Evolutionary conservation across 768 basidiomycete genomes (phyloP).

Genomic region (Solioccasus polychromus): DNA sequence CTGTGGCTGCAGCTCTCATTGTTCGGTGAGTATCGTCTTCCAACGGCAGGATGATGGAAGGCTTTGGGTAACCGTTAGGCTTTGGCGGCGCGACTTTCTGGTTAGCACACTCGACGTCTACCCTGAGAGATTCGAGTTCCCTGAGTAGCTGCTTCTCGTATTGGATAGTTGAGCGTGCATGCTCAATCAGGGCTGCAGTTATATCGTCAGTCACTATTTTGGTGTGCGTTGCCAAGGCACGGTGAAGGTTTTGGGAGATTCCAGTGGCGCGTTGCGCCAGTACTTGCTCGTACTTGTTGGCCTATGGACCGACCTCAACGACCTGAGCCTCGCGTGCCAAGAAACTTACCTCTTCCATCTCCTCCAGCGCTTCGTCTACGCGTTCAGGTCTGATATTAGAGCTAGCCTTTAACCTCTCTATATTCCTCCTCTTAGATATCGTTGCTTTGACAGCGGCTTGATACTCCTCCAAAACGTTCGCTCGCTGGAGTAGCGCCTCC

Average conservation of each 20-base stretch:
- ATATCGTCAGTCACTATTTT: slow-evolving; percentile 89
- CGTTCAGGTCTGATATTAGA: slow-evolving; percentile 81
- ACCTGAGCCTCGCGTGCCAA: not conserved
- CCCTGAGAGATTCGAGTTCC: slow-evolving; percentile 81
- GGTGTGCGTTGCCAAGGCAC: slow-evolving; percentile 80
- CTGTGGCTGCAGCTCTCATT: slow-evolving; percentile 15
- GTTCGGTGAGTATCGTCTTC: slow-evolving; percentile 53
- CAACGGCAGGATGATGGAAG: slow-evolving; percentile 56
- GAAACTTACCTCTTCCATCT: slow-evolving; percentile 77
- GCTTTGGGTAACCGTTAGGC: slow-evolving; percentile 54
- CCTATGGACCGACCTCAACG: slow-evolving; percentile 45
- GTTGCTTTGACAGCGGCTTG: slow-evolving; percentile 90
- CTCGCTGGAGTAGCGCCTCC: slow-evolving; percentile 87
- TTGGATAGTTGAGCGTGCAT: slow-evolving; percentile 87
- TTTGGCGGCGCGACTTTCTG: slow-evolving; percentile 51
- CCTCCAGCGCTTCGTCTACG: slow-evolving; percentile 89
- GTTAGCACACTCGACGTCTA: slow-evolving; percentile 68
- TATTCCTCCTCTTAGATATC: slow-evolving; percentile 88
- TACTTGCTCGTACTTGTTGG: slow-evolving; percentile 83
- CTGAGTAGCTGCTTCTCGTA: slow-evolving; percentile 87
- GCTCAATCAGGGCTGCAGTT: slow-evolving; percentile 85
- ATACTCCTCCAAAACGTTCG: slow-evolving; percentile 89
- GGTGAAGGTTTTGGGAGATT: slow-evolving; percentile 91
- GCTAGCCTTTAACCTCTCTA: slow-evolving; percentile 85
- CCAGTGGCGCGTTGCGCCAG: slow-evolving; percentile 85